Conservation (phyloP, 2,329 filamentous ascomycete species). For the Septoria petroselini region DNA sequence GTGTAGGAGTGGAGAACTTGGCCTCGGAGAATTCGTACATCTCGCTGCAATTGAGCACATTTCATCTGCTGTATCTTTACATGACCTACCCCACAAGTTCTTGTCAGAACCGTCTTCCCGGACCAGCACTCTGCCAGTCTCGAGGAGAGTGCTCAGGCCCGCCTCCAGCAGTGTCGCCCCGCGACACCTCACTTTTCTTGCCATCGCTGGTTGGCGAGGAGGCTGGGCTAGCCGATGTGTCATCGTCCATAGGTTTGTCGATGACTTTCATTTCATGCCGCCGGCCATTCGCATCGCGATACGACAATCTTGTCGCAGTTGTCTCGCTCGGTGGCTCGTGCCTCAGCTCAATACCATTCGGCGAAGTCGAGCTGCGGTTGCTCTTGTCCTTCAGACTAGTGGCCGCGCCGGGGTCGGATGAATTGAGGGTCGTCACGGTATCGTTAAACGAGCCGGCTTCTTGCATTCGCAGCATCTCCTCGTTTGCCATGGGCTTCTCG, state of each 20-base stretch:
- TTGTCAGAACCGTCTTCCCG: no score
- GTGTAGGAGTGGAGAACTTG: no score
- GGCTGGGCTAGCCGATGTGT: background rate
- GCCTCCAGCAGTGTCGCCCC: no score
- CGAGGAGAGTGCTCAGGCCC: no score
- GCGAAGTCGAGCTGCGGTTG: background rate
- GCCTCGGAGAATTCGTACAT: no score
- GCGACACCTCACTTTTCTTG: no score
- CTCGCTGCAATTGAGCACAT: no score
- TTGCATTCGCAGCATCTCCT: slow-evolving; percentile 23
- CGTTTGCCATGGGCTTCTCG: slow-evolving; percentile 18
- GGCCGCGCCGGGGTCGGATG: slow-evolving; percentile 17
- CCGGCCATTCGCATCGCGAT: slow-evolving; percentile 22
- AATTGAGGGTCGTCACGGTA: slow-evolving; percentile 7
- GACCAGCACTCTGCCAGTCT: no score
- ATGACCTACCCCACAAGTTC: no score
- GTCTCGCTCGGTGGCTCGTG: slow-evolving; percentile 20
- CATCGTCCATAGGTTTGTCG: slow-evolving; percentile 22
- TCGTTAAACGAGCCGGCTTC: slow-evolving; percentile 10
- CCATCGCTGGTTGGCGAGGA: no score
- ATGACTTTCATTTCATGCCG: slow-evolving; percentile 27
- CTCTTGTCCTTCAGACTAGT: slow-evolving; percentile 11
- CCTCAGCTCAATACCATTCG: slow-evolving; percentile 16
- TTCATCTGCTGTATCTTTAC: no score
- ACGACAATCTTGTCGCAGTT: slow-evolving; percentile 23